Conservation (phyloP, 257 asterid species). For the Solanum sitiens region DNA sequence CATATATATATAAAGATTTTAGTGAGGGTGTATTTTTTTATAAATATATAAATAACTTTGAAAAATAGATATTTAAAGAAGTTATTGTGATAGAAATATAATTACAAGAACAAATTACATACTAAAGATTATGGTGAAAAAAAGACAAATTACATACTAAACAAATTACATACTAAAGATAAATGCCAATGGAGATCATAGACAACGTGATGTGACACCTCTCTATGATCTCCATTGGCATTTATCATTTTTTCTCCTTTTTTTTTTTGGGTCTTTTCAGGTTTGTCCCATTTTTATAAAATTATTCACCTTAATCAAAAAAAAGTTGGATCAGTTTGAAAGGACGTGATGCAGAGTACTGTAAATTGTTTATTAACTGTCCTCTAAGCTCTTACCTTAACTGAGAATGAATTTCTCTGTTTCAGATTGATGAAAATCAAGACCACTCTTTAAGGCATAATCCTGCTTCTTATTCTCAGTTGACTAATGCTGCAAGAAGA, state of each 20-base stretch:
- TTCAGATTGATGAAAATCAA: slow-evolving; percentile 59
- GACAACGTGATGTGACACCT: background rate
- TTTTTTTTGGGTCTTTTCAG: background rate
- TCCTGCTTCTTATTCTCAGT: slow-evolving; percentile 44
- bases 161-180: too few relatives aligned
- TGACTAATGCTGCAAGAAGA: slow-evolving; percentile 49
- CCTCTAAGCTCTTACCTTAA: slow-evolving; percentile 1
- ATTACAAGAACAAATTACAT: too few relatives aligned
- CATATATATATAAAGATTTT: background rate
- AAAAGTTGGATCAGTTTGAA: background rate
- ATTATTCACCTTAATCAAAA: background rate
- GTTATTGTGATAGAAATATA: too few relatives aligned
- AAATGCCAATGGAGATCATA: too few relatives aligned
- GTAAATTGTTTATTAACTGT: background rate
- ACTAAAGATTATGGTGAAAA: too few relatives aligned
- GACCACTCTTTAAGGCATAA: slow-evolving; percentile 33
- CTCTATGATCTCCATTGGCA: background rate
- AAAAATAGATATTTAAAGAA: too few relatives aligned
- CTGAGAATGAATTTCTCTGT: slow-evolving; percentile 6
- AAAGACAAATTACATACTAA: too few relatives aligned
- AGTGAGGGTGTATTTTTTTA: too few relatives aligned
- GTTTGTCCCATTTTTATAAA: background rate
- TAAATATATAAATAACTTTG: too few relatives aligned
- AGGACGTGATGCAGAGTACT: background rate
- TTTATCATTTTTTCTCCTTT: background rate